Evolutionary conservation across 768 basidiomycete genomes (phyloP).

Genomic region (Rhodosporidiobolus odoratus): DNA sequence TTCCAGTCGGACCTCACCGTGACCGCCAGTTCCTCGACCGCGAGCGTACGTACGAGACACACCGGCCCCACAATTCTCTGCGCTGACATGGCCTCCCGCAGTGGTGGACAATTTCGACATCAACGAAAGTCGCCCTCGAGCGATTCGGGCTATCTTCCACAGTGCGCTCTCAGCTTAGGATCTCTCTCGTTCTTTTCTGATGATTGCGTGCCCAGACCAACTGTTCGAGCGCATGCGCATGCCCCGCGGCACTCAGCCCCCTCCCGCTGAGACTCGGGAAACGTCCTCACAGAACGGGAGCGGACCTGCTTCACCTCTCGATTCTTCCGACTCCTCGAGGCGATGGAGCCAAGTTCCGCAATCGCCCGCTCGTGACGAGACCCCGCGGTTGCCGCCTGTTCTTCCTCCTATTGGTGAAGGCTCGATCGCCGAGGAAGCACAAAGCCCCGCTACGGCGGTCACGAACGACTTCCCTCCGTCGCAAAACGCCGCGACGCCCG

Average conservation of each 20-base stretch:
- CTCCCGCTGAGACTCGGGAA: background rate
- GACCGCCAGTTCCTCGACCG: slow-evolving; percentile 86
- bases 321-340: background rate
- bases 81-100: background rate
- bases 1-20: slow-evolving; percentile 76
- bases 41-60: slow-evolving; percentile 50
- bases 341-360: slow-evolving; percentile 8
- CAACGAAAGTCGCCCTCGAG: slow-evolving; percentile 31
- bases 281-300: background rate
- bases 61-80: no score
- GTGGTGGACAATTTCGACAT: slow-evolving; percentile 36
- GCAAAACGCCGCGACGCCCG: background rate
- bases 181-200: background rate
- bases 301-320: slow-evolving; percentile 15
- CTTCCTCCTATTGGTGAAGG: slow-evolving; percentile 34
- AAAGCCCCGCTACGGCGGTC: background rate
- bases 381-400: slow-evolving; percentile 11
- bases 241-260: background rate
- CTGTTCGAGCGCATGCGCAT: slow-evolving; percentile 40
- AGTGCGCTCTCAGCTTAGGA: slow-evolving; percentile 19
- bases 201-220: slow-evolving; percentile 6
- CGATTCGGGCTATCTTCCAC: slow-evolving; percentile 37
- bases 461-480: background rate
- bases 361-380: background rate
- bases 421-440: background rate